Evolutionary conservation across 139 green algal species (phyloP).

Genomic region (Ettlia oleoabundans): DNA sequence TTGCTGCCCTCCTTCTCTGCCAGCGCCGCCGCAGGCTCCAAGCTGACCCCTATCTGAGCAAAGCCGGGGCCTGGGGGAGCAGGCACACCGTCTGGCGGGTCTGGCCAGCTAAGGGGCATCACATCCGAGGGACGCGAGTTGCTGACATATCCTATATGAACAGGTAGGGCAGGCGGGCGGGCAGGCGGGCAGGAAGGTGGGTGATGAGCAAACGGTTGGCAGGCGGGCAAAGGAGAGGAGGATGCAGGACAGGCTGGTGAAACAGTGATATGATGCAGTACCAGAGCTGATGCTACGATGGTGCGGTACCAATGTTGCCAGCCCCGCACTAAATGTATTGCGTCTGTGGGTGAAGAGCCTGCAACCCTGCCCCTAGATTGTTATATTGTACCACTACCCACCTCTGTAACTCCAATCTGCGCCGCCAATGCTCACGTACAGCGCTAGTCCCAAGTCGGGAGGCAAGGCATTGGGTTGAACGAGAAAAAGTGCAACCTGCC

Average conservation of each 20-base stretch:
- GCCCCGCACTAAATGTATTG: too few relatives aligned
- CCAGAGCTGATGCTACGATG: too few relatives aligned
- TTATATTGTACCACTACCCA: too few relatives aligned
- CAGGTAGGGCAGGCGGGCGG: not conserved
- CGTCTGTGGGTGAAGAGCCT: too few relatives aligned
- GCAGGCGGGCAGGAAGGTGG: not conserved
- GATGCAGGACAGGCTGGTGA: too few relatives aligned
- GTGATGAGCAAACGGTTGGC: too few relatives aligned
- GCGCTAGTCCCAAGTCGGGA: constrained; percentile 31
- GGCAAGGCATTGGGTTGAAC: constrained; percentile 25
- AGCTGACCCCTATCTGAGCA: constrained; percentile 27
- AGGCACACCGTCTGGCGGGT: constrained; percentile 1
- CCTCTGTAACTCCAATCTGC: constrained; percentile 21
- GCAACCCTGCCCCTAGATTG: too few relatives aligned
- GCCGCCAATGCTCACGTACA: constrained; percentile 40
- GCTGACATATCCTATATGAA: constrained; percentile 35
- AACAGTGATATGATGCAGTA: too few relatives aligned
- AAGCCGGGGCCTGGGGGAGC: not conserved
- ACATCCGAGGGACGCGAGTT: constrained; percentile 37
- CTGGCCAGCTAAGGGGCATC: constrained; percentile 43
- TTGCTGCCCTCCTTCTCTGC: constrained; percentile 33
- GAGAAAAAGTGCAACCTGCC: constrained; percentile 33
- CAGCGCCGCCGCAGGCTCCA: constrained; percentile 33
- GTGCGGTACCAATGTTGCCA: too few relatives aligned
- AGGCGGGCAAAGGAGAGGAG: too few relatives aligned